Evolutionary conservation across 2,329 filamentous ascomycete species (phyloP), one percentile per base, ranked within the genome.

Genomic region (Aspergillus cejpii): DNA sequence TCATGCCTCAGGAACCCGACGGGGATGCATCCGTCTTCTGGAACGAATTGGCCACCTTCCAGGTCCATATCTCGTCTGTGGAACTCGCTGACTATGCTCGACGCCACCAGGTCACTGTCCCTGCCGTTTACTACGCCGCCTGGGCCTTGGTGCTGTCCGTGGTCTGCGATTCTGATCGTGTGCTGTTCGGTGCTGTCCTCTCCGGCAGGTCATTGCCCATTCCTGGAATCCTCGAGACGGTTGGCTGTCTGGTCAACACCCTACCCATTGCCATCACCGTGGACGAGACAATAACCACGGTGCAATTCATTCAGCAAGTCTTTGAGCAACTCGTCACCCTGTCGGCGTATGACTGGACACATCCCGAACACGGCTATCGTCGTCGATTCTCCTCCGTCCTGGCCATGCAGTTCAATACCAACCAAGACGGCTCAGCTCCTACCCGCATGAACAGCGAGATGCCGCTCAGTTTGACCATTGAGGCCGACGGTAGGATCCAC

Each of bases 391-490:
- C 44, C 10, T 46, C 44, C 3, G 44, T 23, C 1, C 8, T 46
- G 31, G 44, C 44, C 6, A 17, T 46, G 39, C 31, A 46, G 27
- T 28, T 28, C n/a, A n/a, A 28, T 28, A n/a, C n/a, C 27, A n/a
- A 12, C 3, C 27, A 5, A 4, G 10, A n/a, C 27, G 27, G n/a
- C 27, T 12, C 27, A 28, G 27, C 27, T 5, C 11, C 27, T n/a
- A 28, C 11, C 27, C 27, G 27, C 4, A 28, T 28, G 27, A 28
- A 28, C 10, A 28, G 27, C 6, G 27, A 28, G 2, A 28, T 28
- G 5, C 27, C 27, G 11, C 11, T 28, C 11, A 28, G 27, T n/a
- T 28, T 28, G 27, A 10, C n/a, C 27, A 28, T 28, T 12, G 27
- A 28, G 27, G n/a, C 27, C 4, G 27, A 28, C 10, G 27, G 27